phyloP scores from a whole-genome alignment of 2,329 filamentous ascomycete species.

The Talaromyces sp. region DNA sequence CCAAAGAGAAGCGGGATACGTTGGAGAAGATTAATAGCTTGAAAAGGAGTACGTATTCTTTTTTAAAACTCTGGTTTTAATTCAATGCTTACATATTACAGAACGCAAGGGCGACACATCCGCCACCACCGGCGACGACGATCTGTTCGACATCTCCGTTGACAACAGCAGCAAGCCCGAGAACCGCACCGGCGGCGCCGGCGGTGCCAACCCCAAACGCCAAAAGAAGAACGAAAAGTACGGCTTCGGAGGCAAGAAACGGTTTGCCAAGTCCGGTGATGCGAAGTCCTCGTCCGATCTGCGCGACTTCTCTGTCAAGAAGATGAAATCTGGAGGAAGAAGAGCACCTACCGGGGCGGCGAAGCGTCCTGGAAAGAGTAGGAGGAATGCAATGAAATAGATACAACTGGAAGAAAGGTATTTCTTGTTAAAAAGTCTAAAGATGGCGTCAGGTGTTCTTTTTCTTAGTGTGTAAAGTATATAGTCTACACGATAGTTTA shows the following conservation, averaged over 20 bases:
- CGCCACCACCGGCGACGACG: conserved; percentile 67
- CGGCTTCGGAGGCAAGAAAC: conserved; percentile 95
- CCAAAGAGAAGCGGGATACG: conserved; percentile 86
- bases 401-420: not conserved
- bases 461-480: not conserved
- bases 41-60: conserved; percentile 78
- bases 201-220: conserved; percentile 59
- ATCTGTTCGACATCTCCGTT: conserved; percentile 86
- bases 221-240: conserved; percentile 93
- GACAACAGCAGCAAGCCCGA: conserved; percentile 62
- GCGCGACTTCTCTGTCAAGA: conserved; percentile 71
- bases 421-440: not conserved
- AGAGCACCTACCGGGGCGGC: conserved; percentile 23
- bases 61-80: not conserved
- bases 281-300: conserved; percentile 77
- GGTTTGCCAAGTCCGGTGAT: conserved; percentile 83
- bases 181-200: conserved; percentile 33
- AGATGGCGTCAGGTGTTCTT: not conserved
- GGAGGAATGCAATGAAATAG: conserved; percentile 31
- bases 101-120: conserved; percentile 68
- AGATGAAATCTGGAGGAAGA: conserved; percentile 64
- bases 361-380: conserved; percentile 49
- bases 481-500: not conserved
- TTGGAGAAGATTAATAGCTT: conserved; percentile 91
- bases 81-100: conserved; percentile 33